Percentiles rank a stretch among this genome's conserved stretches.
phyloP scores from a whole-genome alignment of 1,284 basidiomycete species.

The Cystobasidium sp. region DNA sequence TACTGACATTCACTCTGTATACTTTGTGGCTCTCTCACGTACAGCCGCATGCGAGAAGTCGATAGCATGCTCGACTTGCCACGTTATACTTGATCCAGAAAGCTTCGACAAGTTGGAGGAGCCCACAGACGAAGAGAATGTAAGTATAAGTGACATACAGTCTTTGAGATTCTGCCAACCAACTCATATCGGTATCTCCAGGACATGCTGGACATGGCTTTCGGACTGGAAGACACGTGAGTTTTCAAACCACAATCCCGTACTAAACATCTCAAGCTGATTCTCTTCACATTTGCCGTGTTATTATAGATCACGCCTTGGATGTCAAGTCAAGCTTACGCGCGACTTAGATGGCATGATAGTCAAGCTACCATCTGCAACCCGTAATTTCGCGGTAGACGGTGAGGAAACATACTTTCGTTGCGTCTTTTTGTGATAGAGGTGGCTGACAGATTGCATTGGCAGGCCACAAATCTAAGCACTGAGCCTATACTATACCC shows the following conservation, averaged over 20 bases:
- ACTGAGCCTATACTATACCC: background rate
- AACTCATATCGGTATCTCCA: background rate
- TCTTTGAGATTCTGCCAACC: background rate
- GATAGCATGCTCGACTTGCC: slow-evolving; percentile 96
- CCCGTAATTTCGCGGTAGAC: slow-evolving; percentile 67
- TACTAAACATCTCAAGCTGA: background rate
- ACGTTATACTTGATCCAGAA: slow-evolving; percentile 83
- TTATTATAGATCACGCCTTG: slow-evolving; percentile 62
- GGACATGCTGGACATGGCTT: slow-evolving; percentile 98
- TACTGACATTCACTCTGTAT: background rate
- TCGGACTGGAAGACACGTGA: slow-evolving; percentile 92
- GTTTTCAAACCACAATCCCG: slow-evolving; percentile 48
- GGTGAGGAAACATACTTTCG: slow-evolving; percentile 7
- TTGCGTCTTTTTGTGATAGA: background rate
- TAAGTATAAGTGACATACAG: slow-evolving; percentile 34
- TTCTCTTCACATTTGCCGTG: background rate
- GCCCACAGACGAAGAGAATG: slow-evolving; percentile 90
- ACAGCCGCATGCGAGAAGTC: slow-evolving; percentile 94
- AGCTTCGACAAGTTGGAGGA: slow-evolving; percentile 85
- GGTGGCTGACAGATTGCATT: background rate
- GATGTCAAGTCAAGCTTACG: slow-evolving; percentile 80
- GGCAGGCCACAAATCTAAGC: slow-evolving; percentile 41
- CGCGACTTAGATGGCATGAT: slow-evolving; percentile 83
- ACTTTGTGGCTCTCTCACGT: background rate
- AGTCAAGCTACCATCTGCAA: slow-evolving; percentile 85